Percentiles rank a stretch among this genome's conserved stretches.
Evolutionary conservation across 257 asterid genomes (phyloP).

Genomic region (Gardenia jasminoides): DNA sequence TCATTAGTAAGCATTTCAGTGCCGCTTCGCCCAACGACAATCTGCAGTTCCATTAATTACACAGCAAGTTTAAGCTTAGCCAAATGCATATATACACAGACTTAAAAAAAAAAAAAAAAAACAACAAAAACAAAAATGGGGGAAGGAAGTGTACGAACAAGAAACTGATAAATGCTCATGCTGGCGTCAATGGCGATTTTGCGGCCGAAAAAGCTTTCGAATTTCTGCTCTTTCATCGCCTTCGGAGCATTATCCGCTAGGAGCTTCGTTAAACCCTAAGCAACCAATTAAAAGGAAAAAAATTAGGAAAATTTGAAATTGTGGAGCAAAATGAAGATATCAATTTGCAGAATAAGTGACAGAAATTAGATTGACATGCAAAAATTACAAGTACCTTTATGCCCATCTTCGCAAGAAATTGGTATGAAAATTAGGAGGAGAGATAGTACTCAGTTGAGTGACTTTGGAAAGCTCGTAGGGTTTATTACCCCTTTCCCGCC

Average conservation of each 20-base stretch:
- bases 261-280: slow-evolving; percentile 92
- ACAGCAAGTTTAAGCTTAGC: neutral
- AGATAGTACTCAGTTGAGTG: neutral
- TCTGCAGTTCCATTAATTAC: slow-evolving; percentile 47
- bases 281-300: neutral
- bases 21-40: slow-evolving; percentile 91
- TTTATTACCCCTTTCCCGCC: slow-evolving; percentile 14
- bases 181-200: slow-evolving; percentile 98
- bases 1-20: slow-evolving; percentile 95
- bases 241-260: slow-evolving; percentile 92
- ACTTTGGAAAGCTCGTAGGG: slow-evolving; percentile 4
- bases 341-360: neutral
- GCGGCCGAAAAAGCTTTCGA: slow-evolving; percentile 93
- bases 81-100: neutral
- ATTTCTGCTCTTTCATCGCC: slow-evolving; percentile 90
- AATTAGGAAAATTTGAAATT: neutral
- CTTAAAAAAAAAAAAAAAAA: too few species aligned
- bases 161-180: slow-evolving; percentile 98
- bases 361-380: neutral
- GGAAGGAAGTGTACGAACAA: slow-evolving; percentile 41
- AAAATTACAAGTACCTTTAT: slow-evolving; percentile 31
- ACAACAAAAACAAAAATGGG: neutral
- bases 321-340: neutral
- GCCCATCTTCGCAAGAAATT: slow-evolving; percentile 20
- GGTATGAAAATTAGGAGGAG: neutral